Percentiles rank a stretch among this genome's conserved stretches.
Conservation (phyloP, 2,329 filamentous ascomycete species). For the Microdochium nivale region DNA sequence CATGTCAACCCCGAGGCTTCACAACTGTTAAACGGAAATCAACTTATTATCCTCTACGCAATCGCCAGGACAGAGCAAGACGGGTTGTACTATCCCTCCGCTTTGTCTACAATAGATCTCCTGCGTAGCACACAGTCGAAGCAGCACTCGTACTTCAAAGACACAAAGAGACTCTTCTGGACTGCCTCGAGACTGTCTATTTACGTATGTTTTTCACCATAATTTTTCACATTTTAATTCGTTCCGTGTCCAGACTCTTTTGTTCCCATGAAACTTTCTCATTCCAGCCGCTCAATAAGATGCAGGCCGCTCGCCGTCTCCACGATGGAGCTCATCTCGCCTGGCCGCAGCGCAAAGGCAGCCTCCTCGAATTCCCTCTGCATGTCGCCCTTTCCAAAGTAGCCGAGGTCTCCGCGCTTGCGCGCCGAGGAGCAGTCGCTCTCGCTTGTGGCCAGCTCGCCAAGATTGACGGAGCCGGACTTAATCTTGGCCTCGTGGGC, state of each 20-base stretch:
- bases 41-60: no score
- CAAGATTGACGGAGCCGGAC: conserved; percentile 58
- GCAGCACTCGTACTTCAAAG: no score
- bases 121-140: no score
- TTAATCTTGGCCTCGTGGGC: conserved; percentile 70
- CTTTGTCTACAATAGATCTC: no score
- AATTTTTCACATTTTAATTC: background rate
- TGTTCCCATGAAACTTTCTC: conserved; percentile 1
- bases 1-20: no score
- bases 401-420: conserved; percentile 90
- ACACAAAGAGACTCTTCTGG: no score
- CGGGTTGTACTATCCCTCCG: no score
- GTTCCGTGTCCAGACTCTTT: background rate
- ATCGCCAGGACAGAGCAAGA: no score
- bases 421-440: conserved; percentile 93
- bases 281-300: conserved; percentile 65
- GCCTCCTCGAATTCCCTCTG: conserved; percentile 98
- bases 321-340: conserved; percentile 78
- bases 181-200: no score
- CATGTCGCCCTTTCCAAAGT: conserved; percentile 93
- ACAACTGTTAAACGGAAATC: no score
- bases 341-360: conserved; percentile 79
- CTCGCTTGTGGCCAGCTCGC: conserved; percentile 78
- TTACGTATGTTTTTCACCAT: no score
- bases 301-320: conserved; percentile 92